phyloP scores from a whole-genome alignment of 305 asterid species.

The Solanum hybrid region DNA sequence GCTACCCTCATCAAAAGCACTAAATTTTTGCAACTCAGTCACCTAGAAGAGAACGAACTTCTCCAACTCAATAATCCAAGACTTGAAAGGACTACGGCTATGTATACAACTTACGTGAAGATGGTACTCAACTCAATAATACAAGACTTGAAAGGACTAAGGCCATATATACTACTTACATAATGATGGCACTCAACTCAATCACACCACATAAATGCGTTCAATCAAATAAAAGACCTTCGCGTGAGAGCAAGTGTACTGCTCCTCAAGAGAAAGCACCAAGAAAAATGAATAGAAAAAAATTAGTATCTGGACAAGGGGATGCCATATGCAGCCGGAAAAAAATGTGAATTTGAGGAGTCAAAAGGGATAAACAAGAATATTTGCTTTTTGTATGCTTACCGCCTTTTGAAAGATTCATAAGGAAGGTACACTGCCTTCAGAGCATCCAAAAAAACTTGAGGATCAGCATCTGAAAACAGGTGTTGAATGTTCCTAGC shows the following conservation, averaged over 20 bases:
- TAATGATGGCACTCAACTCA: background rate
- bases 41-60: background rate
- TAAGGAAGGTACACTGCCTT: conserved; percentile 83
- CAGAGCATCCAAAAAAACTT: conserved; percentile 60
- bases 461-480: conserved; percentile 77
- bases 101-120: background rate
- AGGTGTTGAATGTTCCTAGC: conserved; percentile 81
- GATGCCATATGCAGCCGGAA: background rate
- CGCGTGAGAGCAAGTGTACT: background rate
- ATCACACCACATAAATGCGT: background rate
- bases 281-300: background rate
- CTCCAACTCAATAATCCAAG: background rate
- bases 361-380: background rate
- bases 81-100: background rate
- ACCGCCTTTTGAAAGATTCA: conserved; percentile 86
- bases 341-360: background rate
- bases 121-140: background rate
- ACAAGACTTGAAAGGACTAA: background rate
- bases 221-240: background rate
- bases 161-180: background rate
- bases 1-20: background rate
- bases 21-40: conserved; percentile 6
- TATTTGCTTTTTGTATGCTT: conserved; percentile 5
- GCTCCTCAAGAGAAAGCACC: conserved; percentile 1
- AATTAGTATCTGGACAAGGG: background rate